Evolutionary conservation across 805 yeast species (phyloP).

Genomic region (Cyberlindnera veronae): DNA sequence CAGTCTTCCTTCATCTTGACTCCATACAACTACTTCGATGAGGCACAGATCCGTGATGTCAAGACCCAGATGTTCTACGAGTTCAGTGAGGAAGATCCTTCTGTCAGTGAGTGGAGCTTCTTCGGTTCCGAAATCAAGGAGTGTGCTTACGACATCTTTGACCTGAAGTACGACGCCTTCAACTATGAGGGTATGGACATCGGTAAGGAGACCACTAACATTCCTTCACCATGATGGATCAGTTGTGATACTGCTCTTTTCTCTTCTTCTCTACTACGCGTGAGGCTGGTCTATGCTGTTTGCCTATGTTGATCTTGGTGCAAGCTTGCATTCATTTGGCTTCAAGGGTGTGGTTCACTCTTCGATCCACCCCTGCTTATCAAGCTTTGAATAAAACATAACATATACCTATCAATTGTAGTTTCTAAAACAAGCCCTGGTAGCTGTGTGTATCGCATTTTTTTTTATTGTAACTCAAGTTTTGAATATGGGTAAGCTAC

Average conservation of each 20-base stretch:
- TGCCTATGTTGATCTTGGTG: no score
- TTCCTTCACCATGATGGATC: constrained; percentile 24
- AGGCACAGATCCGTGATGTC: constrained; percentile 24
- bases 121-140: constrained; percentile 19
- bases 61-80: constrained; percentile 23
- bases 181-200: constrained; percentile 23
- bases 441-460: no score
- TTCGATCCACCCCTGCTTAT: no score
- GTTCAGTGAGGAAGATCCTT: constrained; percentile 15
- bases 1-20: constrained; percentile 24
- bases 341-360: no score
- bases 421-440: no score
- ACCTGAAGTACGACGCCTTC: constrained; percentile 15
- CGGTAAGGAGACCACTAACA: constrained; percentile 25
- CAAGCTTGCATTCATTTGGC: no score
- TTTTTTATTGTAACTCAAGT: no score
- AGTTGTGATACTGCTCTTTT: no score
- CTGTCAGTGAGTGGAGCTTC: constrained; percentile 23
- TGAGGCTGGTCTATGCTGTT: not conserved
- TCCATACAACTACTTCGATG: constrained; percentile 29
- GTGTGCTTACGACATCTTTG: constrained; percentile 20
- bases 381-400: no score
- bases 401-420: no score
- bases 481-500: no score
- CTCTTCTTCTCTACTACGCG: not conserved